These are phyloP conservation scores for Umbelopsis sp. DNA, from an alignment of 192 early-diverging fungal species.

Conservation along the genomic window DNA sequence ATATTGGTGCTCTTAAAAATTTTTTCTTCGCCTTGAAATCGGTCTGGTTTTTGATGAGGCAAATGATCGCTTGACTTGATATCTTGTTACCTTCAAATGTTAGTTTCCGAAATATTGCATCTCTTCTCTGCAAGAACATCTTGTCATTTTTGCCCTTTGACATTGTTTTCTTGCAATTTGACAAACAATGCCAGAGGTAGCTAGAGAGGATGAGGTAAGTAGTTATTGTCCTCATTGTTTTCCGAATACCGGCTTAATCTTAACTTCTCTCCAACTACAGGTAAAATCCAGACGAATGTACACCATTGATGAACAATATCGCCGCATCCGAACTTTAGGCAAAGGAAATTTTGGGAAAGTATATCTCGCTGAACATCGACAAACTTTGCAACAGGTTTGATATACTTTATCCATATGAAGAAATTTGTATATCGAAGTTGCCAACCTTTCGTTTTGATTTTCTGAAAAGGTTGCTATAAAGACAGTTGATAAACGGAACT, in stretches of 20 bases:
- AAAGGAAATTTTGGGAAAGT: slow-evolving; percentile 69
- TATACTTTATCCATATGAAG: background rate
- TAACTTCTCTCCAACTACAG: background rate
- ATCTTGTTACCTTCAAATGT: slow-evolving; percentile 10
- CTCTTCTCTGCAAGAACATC: slow-evolving; percentile 14
- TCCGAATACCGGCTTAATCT: background rate
- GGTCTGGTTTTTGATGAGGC: slow-evolving; percentile 19
- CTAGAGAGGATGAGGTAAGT: slow-evolving; percentile 7
- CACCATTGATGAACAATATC: slow-evolving; percentile 4
- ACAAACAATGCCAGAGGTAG: background rate
- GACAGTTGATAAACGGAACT: slow-evolving; percentile 54
- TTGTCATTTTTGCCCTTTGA: background rate
- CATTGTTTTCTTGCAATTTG: background rate
- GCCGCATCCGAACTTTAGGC: slow-evolving; percentile 44
- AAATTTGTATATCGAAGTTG: background rate
- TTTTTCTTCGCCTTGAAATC: slow-evolving; percentile 19
- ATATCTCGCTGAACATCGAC: slow-evolving; percentile 52
- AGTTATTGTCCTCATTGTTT: background rate
- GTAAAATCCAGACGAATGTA: slow-evolving; percentile 13
- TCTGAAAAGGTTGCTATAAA: slow-evolving; percentile 57
- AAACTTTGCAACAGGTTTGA: slow-evolving; percentile 45
- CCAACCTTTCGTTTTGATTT: background rate
- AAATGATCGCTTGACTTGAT: slow-evolving; percentile 9
- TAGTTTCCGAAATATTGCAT: slow-evolving; percentile 4
- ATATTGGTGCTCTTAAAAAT: slow-evolving; percentile 16